phyloP scores from a whole-genome alignment of 306 rosid species.

The Spatholobus suberectus region DNA sequence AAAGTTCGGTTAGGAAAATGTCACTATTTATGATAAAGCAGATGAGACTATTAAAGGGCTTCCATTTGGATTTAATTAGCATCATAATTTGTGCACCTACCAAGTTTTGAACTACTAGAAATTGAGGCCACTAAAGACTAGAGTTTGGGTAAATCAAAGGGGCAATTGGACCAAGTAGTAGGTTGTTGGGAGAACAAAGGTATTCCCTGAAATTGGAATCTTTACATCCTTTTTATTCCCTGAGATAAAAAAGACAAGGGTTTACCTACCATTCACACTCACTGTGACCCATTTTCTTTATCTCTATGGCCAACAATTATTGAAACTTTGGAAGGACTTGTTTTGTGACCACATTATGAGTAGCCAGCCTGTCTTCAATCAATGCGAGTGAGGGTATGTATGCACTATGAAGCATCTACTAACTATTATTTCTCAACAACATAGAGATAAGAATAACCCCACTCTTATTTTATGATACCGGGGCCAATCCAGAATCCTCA shows the following conservation, averaged over 20 bases:
- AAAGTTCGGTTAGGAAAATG: not conserved
- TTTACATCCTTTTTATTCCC: not conserved
- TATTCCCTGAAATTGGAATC: not conserved
- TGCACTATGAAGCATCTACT: not conserved
- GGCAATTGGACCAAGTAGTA: conserved; percentile 9
- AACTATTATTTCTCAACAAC: not conserved
- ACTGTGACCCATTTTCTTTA: conserved; percentile 24
- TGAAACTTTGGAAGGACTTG: conserved; percentile 40
- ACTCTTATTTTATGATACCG: not conserved
- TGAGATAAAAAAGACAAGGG: conserved; percentile 7
- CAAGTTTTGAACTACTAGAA: not conserved
- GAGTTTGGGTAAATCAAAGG: not conserved
- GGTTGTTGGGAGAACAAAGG: conserved; percentile 3
- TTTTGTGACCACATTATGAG: conserved; percentile 39
- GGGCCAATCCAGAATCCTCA: conserved; percentile 3
- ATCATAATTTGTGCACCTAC: not conserved
- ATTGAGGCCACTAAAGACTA: not conserved
- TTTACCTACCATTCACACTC: conserved; percentile 20
- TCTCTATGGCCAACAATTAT: conserved; percentile 36
- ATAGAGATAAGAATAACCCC: not conserved
- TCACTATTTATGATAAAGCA: not conserved
- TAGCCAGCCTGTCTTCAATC: conserved; percentile 63
- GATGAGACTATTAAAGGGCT: not conserved
- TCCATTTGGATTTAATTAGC: conserved; percentile 5
- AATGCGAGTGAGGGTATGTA: not conserved